Evolutionary conservation across 257 asterid species (phyloP).

Genomic region (Capsicum baccatum): DNA sequence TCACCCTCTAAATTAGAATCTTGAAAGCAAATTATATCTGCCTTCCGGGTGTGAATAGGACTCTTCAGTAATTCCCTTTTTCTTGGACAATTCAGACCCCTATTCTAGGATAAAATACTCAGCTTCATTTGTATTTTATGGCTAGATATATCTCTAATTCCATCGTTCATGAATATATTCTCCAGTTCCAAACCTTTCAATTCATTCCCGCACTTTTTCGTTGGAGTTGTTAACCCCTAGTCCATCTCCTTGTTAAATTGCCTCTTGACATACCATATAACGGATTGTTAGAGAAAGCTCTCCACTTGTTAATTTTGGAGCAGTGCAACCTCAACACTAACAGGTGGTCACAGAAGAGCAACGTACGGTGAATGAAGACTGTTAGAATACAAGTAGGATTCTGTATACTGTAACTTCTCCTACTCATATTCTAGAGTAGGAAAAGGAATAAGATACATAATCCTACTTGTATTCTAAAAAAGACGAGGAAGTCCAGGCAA

Average conservation of each 20-base stretch:
- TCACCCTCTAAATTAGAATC: neutral
- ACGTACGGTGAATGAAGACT: neutral
- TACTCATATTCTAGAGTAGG: too few species aligned
- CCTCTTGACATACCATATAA: neutral
- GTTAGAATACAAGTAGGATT: too few species aligned
- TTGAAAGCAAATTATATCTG: too few species aligned
- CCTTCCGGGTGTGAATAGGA: neutral
- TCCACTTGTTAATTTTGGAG: neutral
- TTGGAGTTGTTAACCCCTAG: neutral
- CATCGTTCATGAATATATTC: neutral
- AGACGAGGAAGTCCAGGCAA: slow-evolving; percentile 2
- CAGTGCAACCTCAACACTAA: neutral
- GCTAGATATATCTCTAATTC: neutral
- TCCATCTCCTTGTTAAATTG: neutral
- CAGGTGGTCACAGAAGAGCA: neutral
- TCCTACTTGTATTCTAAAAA: too few species aligned
- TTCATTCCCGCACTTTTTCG: neutral
- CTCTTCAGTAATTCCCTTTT: neutral
- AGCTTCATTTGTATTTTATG: neutral
- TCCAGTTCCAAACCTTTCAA: neutral
- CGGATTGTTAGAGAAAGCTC: neutral
- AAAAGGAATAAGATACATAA: too few species aligned
- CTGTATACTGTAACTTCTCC: too few species aligned
- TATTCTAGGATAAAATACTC: neutral
- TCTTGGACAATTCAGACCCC: neutral